phyloP scores from a whole-genome alignment of 2,329 filamentous ascomycete species.

The Metarhizium sp. region DNA sequence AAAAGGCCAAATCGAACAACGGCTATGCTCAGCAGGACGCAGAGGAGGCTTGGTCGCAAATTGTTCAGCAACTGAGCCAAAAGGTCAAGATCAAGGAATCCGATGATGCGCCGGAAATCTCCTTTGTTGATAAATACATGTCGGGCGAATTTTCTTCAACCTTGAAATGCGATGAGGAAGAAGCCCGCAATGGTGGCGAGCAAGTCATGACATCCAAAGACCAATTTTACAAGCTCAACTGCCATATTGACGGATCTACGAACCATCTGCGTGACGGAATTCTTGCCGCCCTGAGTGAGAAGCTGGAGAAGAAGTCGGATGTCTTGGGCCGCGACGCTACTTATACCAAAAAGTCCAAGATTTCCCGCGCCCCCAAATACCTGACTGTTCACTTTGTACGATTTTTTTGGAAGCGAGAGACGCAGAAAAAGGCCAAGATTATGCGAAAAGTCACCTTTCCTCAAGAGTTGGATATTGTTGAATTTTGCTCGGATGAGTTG shows the following conservation, averaged over 20 bases:
- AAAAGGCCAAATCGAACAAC: slow-evolving; percentile 70
- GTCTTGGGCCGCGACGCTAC: slow-evolving; percentile 66
- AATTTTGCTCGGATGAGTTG: slow-evolving; percentile 91
- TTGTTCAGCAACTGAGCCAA: slow-evolving; percentile 71
- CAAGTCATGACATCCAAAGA: slow-evolving; percentile 59
- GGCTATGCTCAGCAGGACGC: slow-evolving; percentile 97
- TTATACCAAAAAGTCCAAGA: slow-evolving; percentile 87
- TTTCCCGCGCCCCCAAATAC: slow-evolving; percentile 86
- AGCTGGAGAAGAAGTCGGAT: slow-evolving; percentile 82
- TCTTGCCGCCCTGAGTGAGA: slow-evolving; percentile 69
- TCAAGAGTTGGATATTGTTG: slow-evolving; percentile 81
- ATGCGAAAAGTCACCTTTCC: slow-evolving; percentile 98
- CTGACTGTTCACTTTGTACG: slow-evolving; percentile 94
- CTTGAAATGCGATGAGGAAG: slow-evolving; percentile 75
- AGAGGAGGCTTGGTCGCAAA: slow-evolving; percentile 96
- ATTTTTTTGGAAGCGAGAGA: slow-evolving; percentile 95
- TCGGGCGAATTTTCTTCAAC: slow-evolving; percentile 69
- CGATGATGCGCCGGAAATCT: slow-evolving; percentile 40
- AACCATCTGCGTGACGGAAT: slow-evolving; percentile 92
- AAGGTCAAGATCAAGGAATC: slow-evolving; percentile 60
- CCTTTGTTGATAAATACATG: slow-evolving; percentile 88
- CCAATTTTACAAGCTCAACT: slow-evolving; percentile 78
- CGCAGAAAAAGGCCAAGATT: slow-evolving; percentile 98
- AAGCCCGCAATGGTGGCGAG: slow-evolving; percentile 66
- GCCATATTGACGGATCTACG: slow-evolving; percentile 79